A percentile compares a stretch with the other conserved stretches of the same genome.
These are phyloP conservation scores for Myxozyma mucilagina DNA, from an alignment of 805 yeast species.

Conservation along the genomic window DNA sequence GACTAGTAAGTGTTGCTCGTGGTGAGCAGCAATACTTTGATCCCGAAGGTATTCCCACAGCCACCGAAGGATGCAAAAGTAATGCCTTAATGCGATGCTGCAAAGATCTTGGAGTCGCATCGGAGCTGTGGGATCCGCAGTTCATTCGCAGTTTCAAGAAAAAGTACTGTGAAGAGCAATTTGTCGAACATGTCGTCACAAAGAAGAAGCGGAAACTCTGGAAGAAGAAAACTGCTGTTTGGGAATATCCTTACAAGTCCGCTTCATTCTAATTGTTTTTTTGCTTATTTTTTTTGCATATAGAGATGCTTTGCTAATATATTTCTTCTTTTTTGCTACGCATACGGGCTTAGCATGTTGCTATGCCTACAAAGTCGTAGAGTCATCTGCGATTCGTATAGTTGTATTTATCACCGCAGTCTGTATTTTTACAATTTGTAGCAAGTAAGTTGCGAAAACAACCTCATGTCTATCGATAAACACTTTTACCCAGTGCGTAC, in stretches of 20 bases:
- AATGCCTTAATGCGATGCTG: conserved; percentile 98
- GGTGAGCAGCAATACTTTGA: conserved; percentile 94
- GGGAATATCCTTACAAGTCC: conserved; percentile 80
- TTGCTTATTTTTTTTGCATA: too few species aligned
- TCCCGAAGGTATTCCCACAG: conserved; percentile 86
- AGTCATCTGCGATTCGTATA: too few species aligned
- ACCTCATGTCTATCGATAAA: too few species aligned
- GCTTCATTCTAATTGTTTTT: neutral
- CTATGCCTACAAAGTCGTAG: too few species aligned
- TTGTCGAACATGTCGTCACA: conserved; percentile 79
- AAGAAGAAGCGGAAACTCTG: conserved; percentile 81
- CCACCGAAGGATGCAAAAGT: conserved; percentile 95
- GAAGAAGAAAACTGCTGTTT: conserved; percentile 79
- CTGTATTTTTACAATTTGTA: too few species aligned
- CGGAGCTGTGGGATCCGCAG: conserved; percentile 95
- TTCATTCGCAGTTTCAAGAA: conserved; percentile 73
- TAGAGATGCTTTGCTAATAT: too few species aligned
- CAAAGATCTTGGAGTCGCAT: conserved; percentile 94
- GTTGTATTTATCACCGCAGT: too few species aligned
- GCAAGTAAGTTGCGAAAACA: too few species aligned
- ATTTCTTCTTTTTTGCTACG: too few species aligned
- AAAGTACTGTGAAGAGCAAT: conserved; percentile 71
- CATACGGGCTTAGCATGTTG: too few species aligned
- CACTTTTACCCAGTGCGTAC: neutral
- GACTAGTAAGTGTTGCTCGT: conserved; percentile 81